Conservation (phyloP, 73 alveolate species). For the Blepharisma stoltei region DNA sequence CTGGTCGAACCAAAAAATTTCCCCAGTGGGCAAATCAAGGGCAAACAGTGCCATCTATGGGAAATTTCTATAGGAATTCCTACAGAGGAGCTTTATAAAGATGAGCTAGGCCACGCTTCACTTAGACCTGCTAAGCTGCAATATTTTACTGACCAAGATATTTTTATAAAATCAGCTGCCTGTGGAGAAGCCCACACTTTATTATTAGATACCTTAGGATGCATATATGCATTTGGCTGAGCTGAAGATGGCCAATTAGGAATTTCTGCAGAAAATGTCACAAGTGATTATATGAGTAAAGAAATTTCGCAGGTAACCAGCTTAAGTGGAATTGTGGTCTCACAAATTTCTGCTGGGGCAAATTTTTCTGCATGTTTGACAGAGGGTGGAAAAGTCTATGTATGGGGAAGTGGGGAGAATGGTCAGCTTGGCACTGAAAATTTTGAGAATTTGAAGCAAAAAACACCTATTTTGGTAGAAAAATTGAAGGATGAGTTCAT, state of each 20-base stretch:
- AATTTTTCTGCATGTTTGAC: constrained; percentile 69
- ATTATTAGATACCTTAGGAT: constrained; percentile 44
- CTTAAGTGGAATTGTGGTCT: background rate
- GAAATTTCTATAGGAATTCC: no score
- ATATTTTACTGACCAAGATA: constrained; percentile 19
- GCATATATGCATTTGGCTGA: constrained; percentile 60
- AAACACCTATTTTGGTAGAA: background rate
- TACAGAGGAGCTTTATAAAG: constrained; percentile 32
- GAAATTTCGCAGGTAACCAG: background rate
- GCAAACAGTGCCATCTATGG: no score
- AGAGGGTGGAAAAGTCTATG: constrained; percentile 61
- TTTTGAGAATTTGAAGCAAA: constrained; percentile 36
- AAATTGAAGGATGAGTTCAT: constrained; percentile 36
- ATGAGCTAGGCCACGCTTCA: constrained; percentile 39
- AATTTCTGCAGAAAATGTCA: background rate
- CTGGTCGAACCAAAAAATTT: no score
- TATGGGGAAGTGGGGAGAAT: constrained; percentile 84
- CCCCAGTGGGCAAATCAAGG: no score
- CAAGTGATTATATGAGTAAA: background rate
- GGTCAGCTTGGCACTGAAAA: constrained; percentile 79
- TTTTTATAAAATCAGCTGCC: constrained; percentile 35
- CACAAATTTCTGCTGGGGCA: constrained; percentile 70
- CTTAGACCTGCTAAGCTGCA: constrained; percentile 36
- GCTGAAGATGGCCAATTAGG: constrained; percentile 63
- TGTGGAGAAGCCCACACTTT: constrained; percentile 71